phyloP scores from a whole-genome alignment of 2,329 filamentous ascomycete species.

The Fusarium tuaranense region DNA sequence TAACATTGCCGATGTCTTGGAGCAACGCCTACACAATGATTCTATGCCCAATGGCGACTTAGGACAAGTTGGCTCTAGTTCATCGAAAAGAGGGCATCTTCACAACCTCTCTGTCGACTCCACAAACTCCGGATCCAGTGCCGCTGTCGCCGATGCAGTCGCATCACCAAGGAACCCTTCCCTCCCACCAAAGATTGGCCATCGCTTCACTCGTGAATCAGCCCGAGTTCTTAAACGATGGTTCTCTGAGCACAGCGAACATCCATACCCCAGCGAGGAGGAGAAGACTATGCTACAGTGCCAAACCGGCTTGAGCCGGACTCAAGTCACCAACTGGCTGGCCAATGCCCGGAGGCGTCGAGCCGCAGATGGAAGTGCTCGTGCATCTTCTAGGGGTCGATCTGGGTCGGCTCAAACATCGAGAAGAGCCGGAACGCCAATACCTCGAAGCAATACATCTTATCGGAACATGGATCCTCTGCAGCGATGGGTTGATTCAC shows the following conservation, averaged over 20 bases:
- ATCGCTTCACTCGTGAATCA: conserved; percentile 27
- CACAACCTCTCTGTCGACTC: not conserved
- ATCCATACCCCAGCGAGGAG: conserved; percentile 86
- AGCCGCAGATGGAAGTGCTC: conserved; percentile 63
- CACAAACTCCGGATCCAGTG: not conserved
- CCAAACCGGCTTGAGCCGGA: conserved; percentile 80
- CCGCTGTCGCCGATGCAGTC: not conserved
- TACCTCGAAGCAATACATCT: conserved; percentile 49
- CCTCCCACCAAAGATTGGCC: conserved; percentile 21
- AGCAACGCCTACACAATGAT: not conserved
- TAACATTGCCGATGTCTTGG: not conserved
- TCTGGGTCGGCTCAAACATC: conserved; percentile 42
- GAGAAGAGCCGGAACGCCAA: conserved; percentile 64
- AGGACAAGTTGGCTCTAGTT: no score
- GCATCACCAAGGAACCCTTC: not conserved
- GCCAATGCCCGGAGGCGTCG: conserved; percentile 84
- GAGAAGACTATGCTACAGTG: conserved; percentile 81
- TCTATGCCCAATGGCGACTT: not conserved
- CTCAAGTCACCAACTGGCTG: conserved; percentile 88
- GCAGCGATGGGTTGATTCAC: conserved; percentile 50
- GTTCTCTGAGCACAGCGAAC: conserved; percentile 78
- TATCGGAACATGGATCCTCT: conserved; percentile 40
- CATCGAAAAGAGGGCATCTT: not conserved
- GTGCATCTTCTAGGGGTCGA: not conserved
- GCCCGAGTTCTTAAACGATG: conserved; percentile 76